Percentiles rank a stretch among this genome's conserved stretches.
Conservation (phyloP, 192 early-diverging fungal species). For the Spizellomyces sp. region DNA sequence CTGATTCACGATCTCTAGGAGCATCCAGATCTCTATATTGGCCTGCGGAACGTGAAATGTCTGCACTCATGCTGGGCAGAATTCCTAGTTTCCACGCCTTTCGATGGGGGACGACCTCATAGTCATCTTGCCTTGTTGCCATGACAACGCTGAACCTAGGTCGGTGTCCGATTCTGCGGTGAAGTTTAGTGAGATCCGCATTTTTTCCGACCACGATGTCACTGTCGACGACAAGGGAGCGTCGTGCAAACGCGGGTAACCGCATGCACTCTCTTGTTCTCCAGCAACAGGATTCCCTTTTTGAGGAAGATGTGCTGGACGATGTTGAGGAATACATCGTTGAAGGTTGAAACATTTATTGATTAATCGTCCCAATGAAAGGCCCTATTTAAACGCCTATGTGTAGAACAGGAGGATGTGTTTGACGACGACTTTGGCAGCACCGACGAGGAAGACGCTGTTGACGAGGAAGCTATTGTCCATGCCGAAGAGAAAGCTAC, state of each 20-base stretch:
- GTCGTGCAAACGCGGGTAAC: constrained; percentile 34
- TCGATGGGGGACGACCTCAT: no score
- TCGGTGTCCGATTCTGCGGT: no score
- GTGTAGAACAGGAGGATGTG: constrained; percentile 35
- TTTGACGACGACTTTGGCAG: constrained; percentile 35
- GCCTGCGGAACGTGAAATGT: no score
- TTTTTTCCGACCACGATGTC: not conserved
- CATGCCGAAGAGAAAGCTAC: constrained; percentile 25
- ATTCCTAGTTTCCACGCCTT: no score
- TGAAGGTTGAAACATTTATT: constrained; percentile 2
- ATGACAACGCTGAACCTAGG: no score
- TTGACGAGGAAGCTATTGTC: constrained; percentile 27
- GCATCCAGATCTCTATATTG: no score
- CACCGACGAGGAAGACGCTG: constrained; percentile 31
- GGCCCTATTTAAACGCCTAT: not conserved
- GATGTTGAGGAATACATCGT: constrained; percentile 35
- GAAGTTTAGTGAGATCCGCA: no score
- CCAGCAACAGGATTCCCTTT: constrained; percentile 15
- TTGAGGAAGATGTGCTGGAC: constrained; percentile 33
- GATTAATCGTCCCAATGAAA: not conserved
- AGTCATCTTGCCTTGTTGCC: no score
- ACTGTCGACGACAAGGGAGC: constrained; percentile 7
- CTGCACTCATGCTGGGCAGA: no score
- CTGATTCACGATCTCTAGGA: no score
- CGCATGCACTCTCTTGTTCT: constrained; percentile 31